Percentiles rank a stretch among this genome's conserved stretches.
Conservation (phyloP, 2,329 filamentous ascomycete genomes). For the Ambrosiella xylebori region DNA sequence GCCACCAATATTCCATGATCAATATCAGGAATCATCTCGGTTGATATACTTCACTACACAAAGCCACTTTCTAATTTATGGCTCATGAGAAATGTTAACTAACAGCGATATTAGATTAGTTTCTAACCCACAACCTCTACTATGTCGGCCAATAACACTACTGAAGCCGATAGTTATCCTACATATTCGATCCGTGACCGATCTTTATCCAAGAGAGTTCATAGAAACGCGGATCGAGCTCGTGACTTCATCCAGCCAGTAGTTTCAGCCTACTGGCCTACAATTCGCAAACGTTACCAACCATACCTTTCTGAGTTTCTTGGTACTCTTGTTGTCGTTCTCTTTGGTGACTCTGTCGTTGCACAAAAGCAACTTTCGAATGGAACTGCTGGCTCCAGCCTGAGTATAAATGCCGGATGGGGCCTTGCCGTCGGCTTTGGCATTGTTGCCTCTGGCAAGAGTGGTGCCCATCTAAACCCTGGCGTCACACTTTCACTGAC, state of each 20-base stretch:
- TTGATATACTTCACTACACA: no score
- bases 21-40: no score
- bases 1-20: no score
- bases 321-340: conserved; percentile 47
- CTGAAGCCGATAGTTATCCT: not conserved
- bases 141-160: conserved; percentile 6
- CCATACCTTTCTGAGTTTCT: conserved; percentile 52
- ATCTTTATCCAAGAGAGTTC: not conserved
- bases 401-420: conserved; percentile 34
- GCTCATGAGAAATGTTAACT: not conserved
- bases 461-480: conserved; percentile 51
- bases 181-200: not conserved
- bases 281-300: conserved; percentile 30
- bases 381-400: conserved; percentile 29
- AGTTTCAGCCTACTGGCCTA: conserved; percentile 28
- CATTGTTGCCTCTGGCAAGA: conserved; percentile 47
- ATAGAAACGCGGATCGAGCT: not conserved
- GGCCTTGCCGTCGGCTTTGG: conserved; percentile 51
- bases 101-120: not conserved
- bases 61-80: no score
- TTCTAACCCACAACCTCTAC: not conserved
- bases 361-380: conserved; percentile 48
- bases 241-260: not conserved
- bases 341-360: conserved; percentile 56
- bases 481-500: conserved; percentile 56